A percentile compares a stretch with the other conserved stretches of the same genome.
phyloP scores from a whole-genome alignment of 2,329 filamentous ascomycete species.

The Dichotomopilus funicola region DNA sequence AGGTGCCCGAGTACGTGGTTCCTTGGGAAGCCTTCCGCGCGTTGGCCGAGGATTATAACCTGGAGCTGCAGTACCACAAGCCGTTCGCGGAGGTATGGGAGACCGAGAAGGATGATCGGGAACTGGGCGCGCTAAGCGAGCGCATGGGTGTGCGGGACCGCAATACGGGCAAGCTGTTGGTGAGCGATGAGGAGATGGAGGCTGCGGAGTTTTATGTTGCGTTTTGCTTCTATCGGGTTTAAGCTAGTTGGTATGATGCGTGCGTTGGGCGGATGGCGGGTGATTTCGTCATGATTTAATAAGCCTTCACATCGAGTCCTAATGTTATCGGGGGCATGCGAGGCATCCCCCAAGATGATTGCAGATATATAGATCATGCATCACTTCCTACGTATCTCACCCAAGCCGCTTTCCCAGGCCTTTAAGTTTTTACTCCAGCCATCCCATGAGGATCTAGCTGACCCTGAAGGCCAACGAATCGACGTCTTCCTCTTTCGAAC shows the following conservation, averaged over 20 bases:
- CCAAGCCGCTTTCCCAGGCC: no score
- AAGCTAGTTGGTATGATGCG: neutral
- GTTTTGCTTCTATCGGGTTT: constrained; percentile 94
- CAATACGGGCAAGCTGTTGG: constrained; percentile 58
- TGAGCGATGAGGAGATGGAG: constrained; percentile 84
- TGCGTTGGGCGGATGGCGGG: neutral
- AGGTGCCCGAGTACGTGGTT: constrained; percentile 94
- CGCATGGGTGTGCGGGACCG: constrained; percentile 88
- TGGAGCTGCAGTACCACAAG: constrained; percentile 91
- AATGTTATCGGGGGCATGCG: no score
- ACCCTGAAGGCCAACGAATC: no score
- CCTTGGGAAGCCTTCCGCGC: constrained; percentile 97
- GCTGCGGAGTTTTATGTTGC: constrained; percentile 87
- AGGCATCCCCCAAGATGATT: no score
- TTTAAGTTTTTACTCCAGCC: no score
- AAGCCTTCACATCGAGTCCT: no score
- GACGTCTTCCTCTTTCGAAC: no score
- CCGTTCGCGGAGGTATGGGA: constrained; percentile 88
- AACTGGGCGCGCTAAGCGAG: constrained; percentile 78
- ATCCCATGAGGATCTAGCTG: no score
- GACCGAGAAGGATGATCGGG: constrained; percentile 76
- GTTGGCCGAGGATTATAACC: constrained; percentile 90
- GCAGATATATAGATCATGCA: no score
- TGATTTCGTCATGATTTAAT: no score
- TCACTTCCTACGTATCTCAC: no score